Evolutionary conservation across 1,284 basidiomycete species (phyloP), one percentile per base, ranked within the genome.

Genomic region (Tilletia setariae): DNA sequence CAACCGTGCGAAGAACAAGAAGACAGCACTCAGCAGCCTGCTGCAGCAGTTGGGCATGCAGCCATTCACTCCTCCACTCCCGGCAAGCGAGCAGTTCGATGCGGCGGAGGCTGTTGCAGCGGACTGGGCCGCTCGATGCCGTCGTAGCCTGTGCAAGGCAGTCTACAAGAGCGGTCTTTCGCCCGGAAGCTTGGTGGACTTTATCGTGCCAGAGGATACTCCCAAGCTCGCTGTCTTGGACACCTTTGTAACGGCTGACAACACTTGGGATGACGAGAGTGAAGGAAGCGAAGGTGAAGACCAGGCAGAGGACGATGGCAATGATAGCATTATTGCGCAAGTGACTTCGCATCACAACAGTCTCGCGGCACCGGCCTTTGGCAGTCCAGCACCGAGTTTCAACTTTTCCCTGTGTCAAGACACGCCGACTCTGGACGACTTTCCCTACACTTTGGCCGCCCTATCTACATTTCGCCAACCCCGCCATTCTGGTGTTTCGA

Each of bases 81-180:
- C 28, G 1, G 28, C 56, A 19, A 40, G 16, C 30, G 25, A 16
- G 1, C 56, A 61, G n/a, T 40, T 61, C 28, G 56, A 61, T 35
- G 56, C 56, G 13, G 56, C 56, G 7, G 56, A 61, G 21, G 35
- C 35, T 6, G 56, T 61, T 1, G 56, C 56, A 61, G 56, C 56
- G 15, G 32, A 32, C 1, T 61, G 56, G 56, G 56, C 56, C 30
- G 56, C 56, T 16, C 28, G 56, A 2, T 61, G 56, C n/a, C 28
- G 56, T n/a, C 56, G 56, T 4, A 61, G 56, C 28, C 56, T 61
- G 28, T 61, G 56, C 56, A 61, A 61, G 21, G 56, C 56, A 4
- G 56, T 40, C 8, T 30, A 61, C 56, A 61, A 61, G 16, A 61
- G 56, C 28, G 56, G 56, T 4, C 28, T 61, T 19, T 61, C 56